Percentiles rank a stretch among this genome's conserved stretches.
Conservation (phyloP, 1,139 yeast species). For the Taphrina wiesneri region DNA sequence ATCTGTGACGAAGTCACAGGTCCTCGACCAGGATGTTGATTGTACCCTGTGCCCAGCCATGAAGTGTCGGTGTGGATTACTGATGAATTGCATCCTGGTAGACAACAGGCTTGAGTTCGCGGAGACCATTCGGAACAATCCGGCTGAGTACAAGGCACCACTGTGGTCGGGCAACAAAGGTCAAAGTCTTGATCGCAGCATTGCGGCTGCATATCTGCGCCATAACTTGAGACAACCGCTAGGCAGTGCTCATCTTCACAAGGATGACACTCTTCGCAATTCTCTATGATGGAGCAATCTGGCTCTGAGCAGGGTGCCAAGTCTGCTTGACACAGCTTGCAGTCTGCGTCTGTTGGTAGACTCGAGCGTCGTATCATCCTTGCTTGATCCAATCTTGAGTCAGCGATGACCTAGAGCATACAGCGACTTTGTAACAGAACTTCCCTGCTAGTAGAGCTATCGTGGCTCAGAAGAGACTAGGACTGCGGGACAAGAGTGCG, state of each 20-base stretch:
- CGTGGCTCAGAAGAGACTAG: no score
- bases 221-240: background rate
- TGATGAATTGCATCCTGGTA: background rate
- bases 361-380: background rate
- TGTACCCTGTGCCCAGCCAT: background rate
- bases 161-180: background rate
- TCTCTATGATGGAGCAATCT: background rate
- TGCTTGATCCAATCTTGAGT: background rate
- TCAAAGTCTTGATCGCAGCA: slow-evolving; percentile 4
- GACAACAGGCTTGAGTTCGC: background rate
- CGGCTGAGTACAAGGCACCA: background rate
- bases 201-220: background rate
- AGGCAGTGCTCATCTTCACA: slow-evolving; percentile 4
- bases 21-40: background rate
- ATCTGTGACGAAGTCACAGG: background rate
- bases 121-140: slow-evolving; percentile 1
- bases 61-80: background rate
- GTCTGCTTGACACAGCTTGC: background rate
- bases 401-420: no score
- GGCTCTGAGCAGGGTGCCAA: background rate
- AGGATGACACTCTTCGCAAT: background rate
- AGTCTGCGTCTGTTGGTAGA: background rate
- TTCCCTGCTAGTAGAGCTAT: no score
- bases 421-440: no score
- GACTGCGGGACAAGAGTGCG: no score